phyloP scores from a whole-genome alignment of 1,284 basidiomycete genomes.

The Paramarasmius palmivorus region DNA sequence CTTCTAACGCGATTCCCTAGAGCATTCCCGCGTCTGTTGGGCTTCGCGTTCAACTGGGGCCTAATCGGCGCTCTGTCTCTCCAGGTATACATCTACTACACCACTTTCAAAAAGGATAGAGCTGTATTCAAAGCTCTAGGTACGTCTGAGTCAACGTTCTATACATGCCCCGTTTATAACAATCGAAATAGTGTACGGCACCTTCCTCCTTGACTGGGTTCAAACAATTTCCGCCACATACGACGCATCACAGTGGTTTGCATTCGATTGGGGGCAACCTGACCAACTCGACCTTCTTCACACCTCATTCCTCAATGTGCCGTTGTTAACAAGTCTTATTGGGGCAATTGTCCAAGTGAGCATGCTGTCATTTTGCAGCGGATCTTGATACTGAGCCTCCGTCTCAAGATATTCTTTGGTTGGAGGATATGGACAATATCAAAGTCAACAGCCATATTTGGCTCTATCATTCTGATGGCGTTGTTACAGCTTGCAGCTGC shows the following conservation, averaged over 20 bases:
- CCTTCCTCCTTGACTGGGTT: slow-evolving; percentile 17
- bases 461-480: neutral
- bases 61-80: slow-evolving; percentile 17
- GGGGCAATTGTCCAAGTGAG: neutral
- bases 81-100: slow-evolving; percentile 24
- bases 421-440: neutral
- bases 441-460: neutral
- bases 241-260: slow-evolving; percentile 16
- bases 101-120: slow-evolving; percentile 23
- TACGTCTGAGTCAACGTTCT: neutral
- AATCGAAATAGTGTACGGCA: slow-evolving; percentile 12
- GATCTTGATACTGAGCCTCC: neutral
- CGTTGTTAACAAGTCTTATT: neutral
- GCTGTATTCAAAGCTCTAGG: slow-evolving; percentile 14
- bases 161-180: no score
- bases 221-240: slow-evolving; percentile 14
- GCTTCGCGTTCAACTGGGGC: neutral
- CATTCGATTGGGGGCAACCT: slow-evolving; percentile 5
- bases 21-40: neutral
- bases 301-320: neutral
- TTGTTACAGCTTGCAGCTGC: neutral
- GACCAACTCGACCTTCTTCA: neutral
- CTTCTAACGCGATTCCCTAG: neutral
- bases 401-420: neutral
- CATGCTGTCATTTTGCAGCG: neutral